Base-by-base conservation (phyloP, 257 asterid genomes). In the Nicotiana undulata region DNA sequence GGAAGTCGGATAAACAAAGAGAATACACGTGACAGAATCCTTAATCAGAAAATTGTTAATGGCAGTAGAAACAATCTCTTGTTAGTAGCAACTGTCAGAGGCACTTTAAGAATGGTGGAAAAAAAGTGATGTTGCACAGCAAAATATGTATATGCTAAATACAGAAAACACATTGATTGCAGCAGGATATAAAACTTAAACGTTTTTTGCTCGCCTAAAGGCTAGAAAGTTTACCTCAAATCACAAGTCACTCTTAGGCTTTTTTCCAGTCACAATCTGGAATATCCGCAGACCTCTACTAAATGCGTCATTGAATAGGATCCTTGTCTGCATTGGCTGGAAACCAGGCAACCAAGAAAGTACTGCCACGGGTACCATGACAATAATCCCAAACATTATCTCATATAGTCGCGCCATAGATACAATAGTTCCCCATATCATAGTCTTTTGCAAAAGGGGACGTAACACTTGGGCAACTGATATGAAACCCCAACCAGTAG, bases 311-410 rank as follows among this genome's bases (percentile, higher is more conserved):
- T 95, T 95, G 89, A 95, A 93, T 52, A 95, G 91, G 84, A 95
- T 94, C 94, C 97, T 91, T 22, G 99, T 95, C 91, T 95, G 99
- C 99, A 93, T 95, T 76, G 97, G 91, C 82, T 95, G 99, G 89
- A 93, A 95, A 15, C 98, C 99, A 66, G 99, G 98, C 86, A 93
- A 84, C 99, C 99, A 95, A 66, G 99, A 95, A 46, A 95, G 87
- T 75, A 93, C 88, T 63, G 97, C 98, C 37, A 93, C 89, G 2
- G 99, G 99, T 79, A 75, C 85, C 98, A 95, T 88, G 84, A 95
- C 96, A 84, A 93, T 86, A 65, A 93, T 95, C 68, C 98, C 99
- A 82, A 95, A 92, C 97, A 92, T 89, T 46, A 92, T 92, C 66
- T 95, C 99, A 63, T 95, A 95, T 85, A 90, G 40, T 26, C 99